Conservation (phyloP, 169 alveolate genomes). For the Cryptosporidium felis region DNA sequence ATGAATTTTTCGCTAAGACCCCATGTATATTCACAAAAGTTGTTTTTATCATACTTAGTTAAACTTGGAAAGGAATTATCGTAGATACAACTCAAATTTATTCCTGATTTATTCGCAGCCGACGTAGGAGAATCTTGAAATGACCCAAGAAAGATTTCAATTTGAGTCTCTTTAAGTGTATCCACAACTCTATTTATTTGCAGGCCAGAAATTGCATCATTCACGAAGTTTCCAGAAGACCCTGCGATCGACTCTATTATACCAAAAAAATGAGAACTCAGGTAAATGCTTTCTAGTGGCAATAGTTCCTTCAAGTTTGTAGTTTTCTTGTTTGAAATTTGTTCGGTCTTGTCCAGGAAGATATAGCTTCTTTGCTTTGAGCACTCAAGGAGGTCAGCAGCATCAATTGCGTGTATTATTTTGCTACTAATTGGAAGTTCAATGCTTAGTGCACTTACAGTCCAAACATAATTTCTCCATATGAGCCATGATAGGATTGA, state of each 20-base stretch:
- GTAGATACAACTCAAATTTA: conserved; percentile 25
- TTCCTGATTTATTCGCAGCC: conserved; percentile 3
- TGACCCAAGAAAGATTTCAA: conserved; percentile 29
- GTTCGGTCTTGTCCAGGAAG: conserved; percentile 4
- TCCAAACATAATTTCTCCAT: neutral
- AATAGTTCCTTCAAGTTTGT: neutral
- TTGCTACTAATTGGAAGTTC: neutral
- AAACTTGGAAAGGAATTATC: conserved; percentile 23
- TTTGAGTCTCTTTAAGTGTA: neutral
- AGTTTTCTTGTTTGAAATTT: neutral
- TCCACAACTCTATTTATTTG: conserved; percentile 9
- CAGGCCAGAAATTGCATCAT: conserved; percentile 44
- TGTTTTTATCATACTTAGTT: conserved; percentile 1
- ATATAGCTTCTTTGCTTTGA: conserved; percentile 24
- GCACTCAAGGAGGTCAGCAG: conserved; percentile 61
- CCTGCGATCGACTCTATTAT: conserved; percentile 69
- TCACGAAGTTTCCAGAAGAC: conserved; percentile 41
- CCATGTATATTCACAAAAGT: conserved; percentile 52
- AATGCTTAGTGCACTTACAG: neutral
- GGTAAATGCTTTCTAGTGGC: conserved; percentile 4
- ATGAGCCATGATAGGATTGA: neutral
- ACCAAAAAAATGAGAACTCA: conserved; percentile 59
- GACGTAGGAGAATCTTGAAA: neutral
- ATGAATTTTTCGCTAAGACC: neutral
- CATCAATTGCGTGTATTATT: conserved; percentile 2